Evolutionary conservation across 805 yeast species (phyloP).

Genomic region (Yarrowia sp.): DNA sequence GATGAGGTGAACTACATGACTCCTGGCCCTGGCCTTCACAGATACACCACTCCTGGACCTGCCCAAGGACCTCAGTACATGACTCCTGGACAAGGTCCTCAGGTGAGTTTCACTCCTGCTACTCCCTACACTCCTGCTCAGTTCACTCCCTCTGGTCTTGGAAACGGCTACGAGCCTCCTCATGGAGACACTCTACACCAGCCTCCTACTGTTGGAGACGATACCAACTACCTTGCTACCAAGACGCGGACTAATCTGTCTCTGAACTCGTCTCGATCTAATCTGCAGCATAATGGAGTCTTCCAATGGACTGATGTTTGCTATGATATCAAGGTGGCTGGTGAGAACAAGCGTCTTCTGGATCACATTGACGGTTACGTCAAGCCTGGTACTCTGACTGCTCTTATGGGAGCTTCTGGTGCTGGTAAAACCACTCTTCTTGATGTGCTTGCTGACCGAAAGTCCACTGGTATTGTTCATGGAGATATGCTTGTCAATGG

Average conservation of each 20-base stretch:
- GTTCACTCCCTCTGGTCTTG: background rate
- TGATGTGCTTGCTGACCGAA: conserved; percentile 68
- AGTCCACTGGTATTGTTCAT: conserved; percentile 66
- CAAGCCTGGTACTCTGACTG: conserved; percentile 78
- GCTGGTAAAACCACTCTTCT: conserved; percentile 78
- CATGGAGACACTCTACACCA: conserved; percentile 1
- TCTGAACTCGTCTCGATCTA: background rate
- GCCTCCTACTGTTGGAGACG: background rate
- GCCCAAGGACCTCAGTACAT: no score
- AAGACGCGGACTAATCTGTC: background rate
- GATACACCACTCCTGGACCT: no score
- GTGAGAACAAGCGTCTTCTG: conserved; percentile 59
- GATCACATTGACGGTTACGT: conserved; percentile 77
- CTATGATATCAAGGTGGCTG: conserved; percentile 64
- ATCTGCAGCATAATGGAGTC: conserved; percentile 33
- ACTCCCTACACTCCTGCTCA: background rate
- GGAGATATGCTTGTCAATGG: conserved; percentile 71
- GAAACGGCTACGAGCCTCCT: background rate
- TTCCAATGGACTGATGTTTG: conserved; percentile 78
- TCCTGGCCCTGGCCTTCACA: background rate
- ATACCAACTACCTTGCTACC: background rate
- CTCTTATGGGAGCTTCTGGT: conserved; percentile 75
- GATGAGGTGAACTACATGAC: conserved; percentile 7
- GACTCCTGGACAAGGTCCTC: background rate
- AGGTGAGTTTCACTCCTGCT: conserved; percentile 29